These are phyloP conservation scores for Aspergillus ostianus DNA, from an alignment of 495 filamentous ascomycete genomes.

Conservation along the genomic window DNA sequence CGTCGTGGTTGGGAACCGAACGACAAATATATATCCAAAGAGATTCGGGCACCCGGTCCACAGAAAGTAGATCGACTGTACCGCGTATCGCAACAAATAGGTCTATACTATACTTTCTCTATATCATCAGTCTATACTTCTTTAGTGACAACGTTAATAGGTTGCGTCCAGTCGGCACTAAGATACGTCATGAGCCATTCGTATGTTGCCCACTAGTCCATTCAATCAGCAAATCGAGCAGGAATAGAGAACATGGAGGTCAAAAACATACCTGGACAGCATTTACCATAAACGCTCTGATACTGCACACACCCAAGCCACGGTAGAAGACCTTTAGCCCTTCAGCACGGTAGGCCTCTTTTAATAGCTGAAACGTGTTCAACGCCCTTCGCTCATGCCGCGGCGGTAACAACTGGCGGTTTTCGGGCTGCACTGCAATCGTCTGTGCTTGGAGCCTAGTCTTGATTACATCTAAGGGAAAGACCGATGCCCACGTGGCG, in stretches of 20 bases:
- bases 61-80: too few relatives aligned
- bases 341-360: slow-evolving; percentile 59
- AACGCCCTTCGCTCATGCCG: slow-evolving; percentile 26
- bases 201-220: slow-evolving; percentile 73
- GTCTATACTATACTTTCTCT: neutral
- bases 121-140: neutral
- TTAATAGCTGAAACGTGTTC: slow-evolving; percentile 61
- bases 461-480: slow-evolving; percentile 87
- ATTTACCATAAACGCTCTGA: slow-evolving; percentile 84
- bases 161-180: slow-evolving; percentile 18
- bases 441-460: slow-evolving; percentile 76
- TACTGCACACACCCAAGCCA: slow-evolving; percentile 74
- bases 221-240: slow-evolving; percentile 19
- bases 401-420: slow-evolving; percentile 21
- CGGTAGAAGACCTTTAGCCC: slow-evolving; percentile 71
- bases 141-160: neutral
- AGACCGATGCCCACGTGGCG: slow-evolving; percentile 81
- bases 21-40: too few relatives aligned
- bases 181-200: slow-evolving; percentile 70
- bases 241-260: neutral
- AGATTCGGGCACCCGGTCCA: too few relatives aligned
- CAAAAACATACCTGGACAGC: slow-evolving; percentile 47
- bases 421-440: slow-evolving; percentile 33
- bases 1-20: too few relatives aligned
- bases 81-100: neutral